Base-by-base conservation (phyloP, 345 rosid species). In the Ceriops tagal region DNA sequence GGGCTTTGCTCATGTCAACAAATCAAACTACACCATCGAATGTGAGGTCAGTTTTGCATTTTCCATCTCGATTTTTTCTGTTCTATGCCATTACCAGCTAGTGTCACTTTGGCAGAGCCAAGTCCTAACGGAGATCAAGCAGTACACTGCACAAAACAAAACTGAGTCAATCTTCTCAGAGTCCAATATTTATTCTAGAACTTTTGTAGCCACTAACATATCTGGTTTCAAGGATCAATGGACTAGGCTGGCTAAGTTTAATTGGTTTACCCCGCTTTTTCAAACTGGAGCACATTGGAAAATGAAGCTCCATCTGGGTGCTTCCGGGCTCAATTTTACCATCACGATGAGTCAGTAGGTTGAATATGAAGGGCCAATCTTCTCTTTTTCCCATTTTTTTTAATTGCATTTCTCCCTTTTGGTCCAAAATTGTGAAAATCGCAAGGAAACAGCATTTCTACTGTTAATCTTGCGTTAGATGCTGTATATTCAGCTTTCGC, bases 1-100 rank as follows among this genome's bases (percentile, higher is more conserved):
- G 82, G 84, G 84, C 1, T 69, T 71, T 64, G 80, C 84, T 64
- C 56, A 37, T 55, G 5, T 75, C 73, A 66, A 34, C 43, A 55
- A 47, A 22, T 26, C 67, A 22, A 66, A 71, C 68, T 47, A 39
- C 60, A 51, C 51, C 71, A 58, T 62, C n/a, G 43, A 65, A 46
- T 83, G 86, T 69, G 72, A 80, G 84, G 86, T 80, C 35, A 63
- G 16, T 10, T 60, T 35, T 28, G 1, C 18, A 62, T 22, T 35
- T 37, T 64, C 26, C 59, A 60, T 65, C 56, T 65, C 39, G 21
- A 8, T 59, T 58, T 31, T 56, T 5, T 16, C 11, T 5, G 53
- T 64, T 37, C 8, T 43, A 37, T 22, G 59, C 20, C 6, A 19
- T 68, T 51, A 30, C 58, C 58, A 56, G 24, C 13, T 11, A 56